phyloP scores from a whole-genome alignment of 768 basidiomycete species.

The Mycena maculata region DNA sequence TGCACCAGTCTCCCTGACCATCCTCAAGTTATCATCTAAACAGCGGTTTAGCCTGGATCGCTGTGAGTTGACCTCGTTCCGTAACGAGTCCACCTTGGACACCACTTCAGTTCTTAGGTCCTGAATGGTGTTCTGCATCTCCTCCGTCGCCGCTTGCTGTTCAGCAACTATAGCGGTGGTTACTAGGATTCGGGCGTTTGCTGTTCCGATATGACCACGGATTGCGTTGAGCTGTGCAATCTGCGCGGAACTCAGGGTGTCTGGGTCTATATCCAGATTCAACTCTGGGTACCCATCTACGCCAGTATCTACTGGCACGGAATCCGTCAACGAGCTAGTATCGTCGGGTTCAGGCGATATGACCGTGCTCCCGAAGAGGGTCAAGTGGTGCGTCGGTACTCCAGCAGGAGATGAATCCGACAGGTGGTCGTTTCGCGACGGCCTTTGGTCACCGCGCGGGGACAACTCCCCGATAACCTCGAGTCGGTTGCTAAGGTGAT shows the following conservation, averaged over 20 bases:
- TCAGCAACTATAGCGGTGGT: not conserved
- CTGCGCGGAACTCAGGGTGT: not conserved
- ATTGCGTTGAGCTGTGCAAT: slow-evolving; percentile 1
- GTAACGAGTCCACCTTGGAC: not conserved
- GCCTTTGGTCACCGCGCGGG: no score
- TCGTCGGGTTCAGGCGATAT: not conserved
- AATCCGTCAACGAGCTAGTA: no score
- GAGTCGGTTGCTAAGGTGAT: not conserved
- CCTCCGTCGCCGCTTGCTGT: not conserved
- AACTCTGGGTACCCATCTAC: not conserved
- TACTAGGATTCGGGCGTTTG: not conserved
- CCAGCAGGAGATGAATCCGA: no score
- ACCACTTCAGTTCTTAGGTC: not conserved
- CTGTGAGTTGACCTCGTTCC: not conserved
- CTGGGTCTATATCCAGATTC: not conserved
- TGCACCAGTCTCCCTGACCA: not conserved
- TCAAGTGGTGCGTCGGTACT: not conserved
- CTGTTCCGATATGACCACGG: not conserved
- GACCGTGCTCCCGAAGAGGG: not conserved
- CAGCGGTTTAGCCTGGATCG: not conserved
- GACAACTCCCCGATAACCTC: no score
- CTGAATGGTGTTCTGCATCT: not conserved
- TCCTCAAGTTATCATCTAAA: not conserved
- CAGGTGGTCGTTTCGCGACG: no score
- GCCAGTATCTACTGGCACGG: no score